Evolutionary conservation across 371 early-diverging fungal genomes (phyloP), one percentile per base, ranked within the genome.

Genomic region (Actinomortierella ambigua): DNA sequence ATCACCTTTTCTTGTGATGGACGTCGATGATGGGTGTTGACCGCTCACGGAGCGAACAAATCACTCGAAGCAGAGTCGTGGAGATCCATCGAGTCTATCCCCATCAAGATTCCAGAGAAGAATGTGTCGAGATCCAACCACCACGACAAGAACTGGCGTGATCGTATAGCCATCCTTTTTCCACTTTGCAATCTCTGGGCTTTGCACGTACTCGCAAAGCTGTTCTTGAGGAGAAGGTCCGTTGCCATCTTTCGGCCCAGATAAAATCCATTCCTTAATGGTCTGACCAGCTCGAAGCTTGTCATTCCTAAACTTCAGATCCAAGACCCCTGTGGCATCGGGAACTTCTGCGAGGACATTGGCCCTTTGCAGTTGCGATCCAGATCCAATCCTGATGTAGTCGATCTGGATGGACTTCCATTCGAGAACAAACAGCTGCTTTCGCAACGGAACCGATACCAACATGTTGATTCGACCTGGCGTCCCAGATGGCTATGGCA

Each of bases 51-150:
- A n/a, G n/a, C n/a, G n/a, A n/a, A n/a, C n/a, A n/a, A n/a, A n/a
- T n/a, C 28, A 53, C 61, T 41, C 56, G 49, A 22, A 5, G 41
- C 60, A 50, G 49, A 66, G 66, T 57, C 61, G 60, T 18, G 57
- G 66, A 60, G 53, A 66, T 9, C 1, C 27, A 55, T 66, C 61
- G n/a, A 66, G 66, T 17, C 0, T 55, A 47, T 65, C 43, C 17
- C 57, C 65, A 59, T 18, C 56, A 57, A 68, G 55, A 43, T 63
- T 57, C 59, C 62, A 76, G 40, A 69, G 39, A 47, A 69, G 63
- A 43, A 69, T 29, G 24, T 76, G 62, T 23, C 69, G 61, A 66
- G 76, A 69, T 54, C 66, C 69, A 59, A 69, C 57, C 14, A 76
- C 62, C 28, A 68, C 55, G 20, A 63, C 64, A 54, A 73, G 64